Evolutionary conservation across 305 asterid genomes (phyloP), one percentile per base, ranked within the genome.

Genomic region (Fraxinus ornus): DNA sequence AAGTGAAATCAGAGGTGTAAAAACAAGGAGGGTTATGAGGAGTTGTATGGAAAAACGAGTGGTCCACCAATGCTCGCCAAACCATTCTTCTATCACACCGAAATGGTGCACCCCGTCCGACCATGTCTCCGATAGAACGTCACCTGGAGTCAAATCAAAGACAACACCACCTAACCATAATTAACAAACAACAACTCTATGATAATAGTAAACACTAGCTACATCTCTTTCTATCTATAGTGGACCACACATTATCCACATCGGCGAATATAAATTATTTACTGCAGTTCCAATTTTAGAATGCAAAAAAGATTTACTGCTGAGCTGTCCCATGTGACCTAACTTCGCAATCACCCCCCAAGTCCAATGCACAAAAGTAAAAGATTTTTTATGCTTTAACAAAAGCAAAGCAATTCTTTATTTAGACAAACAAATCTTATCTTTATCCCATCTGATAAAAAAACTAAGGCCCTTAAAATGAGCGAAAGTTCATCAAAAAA

Each of bases 71-170:
- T 86, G 91, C 47, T 86, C 91, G 71, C 97, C 98, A 80, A 94
- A 93, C 98, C 98, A 93, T 88, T 94, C 98, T 87, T 94, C 97
- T 89, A 89, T 74, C 81, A 94, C 95, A 39, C 97, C 97, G 1
- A 89, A 89, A 85, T 91, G 94, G 82, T 91, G 97, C 86, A 92
- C 94, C 83, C 98, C 97, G 66, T 86, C 94, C 9, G 96, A 91
- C 89, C 87, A 87, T 39, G 92, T 91, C 81, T 93, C 98, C 7
- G 98, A 94, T 70, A 94, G 87, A 87, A 94, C 97, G 85, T 94
- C 98, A 68, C 97, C 98, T 94, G 92, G 32, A 76, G 84, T 78
- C 80, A 80, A 57, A 75, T 81, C 3, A 24, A 52, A 79, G 26
- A 39, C 24, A 62, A 35, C 75, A 77, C 19, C 41, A 41, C 77